These are phyloP conservation scores for Elaeis guineensis DNA, from an alignment of 176 grass and related monocot genomes.

Conservation along the genomic window DNA sequence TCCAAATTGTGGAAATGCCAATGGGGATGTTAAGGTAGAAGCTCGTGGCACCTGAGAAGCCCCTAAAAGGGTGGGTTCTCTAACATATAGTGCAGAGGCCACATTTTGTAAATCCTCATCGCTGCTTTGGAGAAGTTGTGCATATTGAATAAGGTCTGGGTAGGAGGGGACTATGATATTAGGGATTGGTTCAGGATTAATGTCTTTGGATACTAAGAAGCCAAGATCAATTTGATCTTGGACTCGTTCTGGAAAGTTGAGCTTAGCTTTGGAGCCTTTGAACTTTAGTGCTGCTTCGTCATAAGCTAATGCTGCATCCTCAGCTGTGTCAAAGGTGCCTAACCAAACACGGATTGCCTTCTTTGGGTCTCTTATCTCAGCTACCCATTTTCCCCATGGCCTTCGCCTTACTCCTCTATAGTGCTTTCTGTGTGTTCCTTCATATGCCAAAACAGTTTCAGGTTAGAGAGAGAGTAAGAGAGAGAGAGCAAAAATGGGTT, in stretches of 20 bases:
- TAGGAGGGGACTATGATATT: not conserved
- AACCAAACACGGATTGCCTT: constrained; percentile 47
- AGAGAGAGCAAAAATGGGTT: no score
- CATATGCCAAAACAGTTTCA: not conserved
- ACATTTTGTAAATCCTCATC: constrained; percentile 18
- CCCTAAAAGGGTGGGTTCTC: no score
- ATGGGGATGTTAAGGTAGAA: no score
- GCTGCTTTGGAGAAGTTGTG: constrained; percentile 35
- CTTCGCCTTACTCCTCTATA: constrained; percentile 1
- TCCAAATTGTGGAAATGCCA: no score
- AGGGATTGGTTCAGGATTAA: not conserved
- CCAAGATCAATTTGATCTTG: not conserved
- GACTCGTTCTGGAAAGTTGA: constrained; percentile 33
- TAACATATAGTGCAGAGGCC: not conserved
- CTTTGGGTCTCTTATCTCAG: constrained; percentile 2
- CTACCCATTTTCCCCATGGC: not conserved
- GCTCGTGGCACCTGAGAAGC: no score
- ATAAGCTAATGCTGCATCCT: constrained; percentile 46
- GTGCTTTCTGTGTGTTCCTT: not conserved
- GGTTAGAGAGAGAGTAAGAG: no score
- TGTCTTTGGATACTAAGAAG: no score
- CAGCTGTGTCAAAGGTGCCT: constrained; percentile 44
- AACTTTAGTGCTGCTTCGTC: constrained; percentile 42
- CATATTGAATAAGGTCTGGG: constrained; percentile 32
- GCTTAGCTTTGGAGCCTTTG: constrained; percentile 53